Percentiles rank a stretch among this genome's conserved stretches.
Conservation (phyloP, 2,329 filamentous ascomycete species). For the Cladophialophora carrionii region DNA sequence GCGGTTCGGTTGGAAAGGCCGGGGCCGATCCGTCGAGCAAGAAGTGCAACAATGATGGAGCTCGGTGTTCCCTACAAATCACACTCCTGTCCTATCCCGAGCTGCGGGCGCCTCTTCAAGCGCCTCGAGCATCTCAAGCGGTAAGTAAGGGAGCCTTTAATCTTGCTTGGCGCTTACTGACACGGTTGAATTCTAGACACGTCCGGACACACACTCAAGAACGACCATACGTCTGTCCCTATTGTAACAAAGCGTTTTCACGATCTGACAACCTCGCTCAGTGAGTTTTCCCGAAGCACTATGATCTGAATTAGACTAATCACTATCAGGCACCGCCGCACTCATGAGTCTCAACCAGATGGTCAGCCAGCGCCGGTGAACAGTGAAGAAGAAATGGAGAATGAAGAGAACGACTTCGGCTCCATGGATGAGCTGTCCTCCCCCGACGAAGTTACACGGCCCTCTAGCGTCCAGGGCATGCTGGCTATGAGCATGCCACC, state of each 20-base stretch:
- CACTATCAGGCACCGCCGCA: slow-evolving; percentile 63
- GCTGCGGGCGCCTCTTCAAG: slow-evolving; percentile 97
- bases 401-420: slow-evolving; percentile 82
- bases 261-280: slow-evolving; percentile 98
- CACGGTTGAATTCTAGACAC: slow-evolving; percentile 67
- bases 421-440: slow-evolving; percentile 79
- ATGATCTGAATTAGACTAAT: slow-evolving; percentile 22
- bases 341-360: slow-evolving; percentile 75
- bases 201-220: slow-evolving; percentile 99
- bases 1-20: slow-evolving; percentile 63
- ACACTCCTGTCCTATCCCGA: slow-evolving; percentile 98
- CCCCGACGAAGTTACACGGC: slow-evolving; percentile 41
- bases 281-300: slow-evolving; percentile 57
- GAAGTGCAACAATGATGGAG: slow-evolving; percentile 95
- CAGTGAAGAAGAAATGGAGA: slow-evolving; percentile 81
- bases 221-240: slow-evolving; percentile 94
- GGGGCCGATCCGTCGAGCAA: slow-evolving; percentile 82
- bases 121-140: slow-evolving; percentile 98
- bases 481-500: slow-evolving; percentile 37
- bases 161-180: slow-evolving; percentile 56
- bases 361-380: slow-evolving; percentile 48
- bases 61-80: slow-evolving; percentile 94
- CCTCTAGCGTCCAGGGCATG: slow-evolving; percentile 31
- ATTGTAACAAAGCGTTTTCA: slow-evolving; percentile 99
- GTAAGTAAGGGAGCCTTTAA: slow-evolving; percentile 62